Conservation (phyloP, 495 filamentous ascomycete genomes). For the Hypoxylon trugodes region DNA sequence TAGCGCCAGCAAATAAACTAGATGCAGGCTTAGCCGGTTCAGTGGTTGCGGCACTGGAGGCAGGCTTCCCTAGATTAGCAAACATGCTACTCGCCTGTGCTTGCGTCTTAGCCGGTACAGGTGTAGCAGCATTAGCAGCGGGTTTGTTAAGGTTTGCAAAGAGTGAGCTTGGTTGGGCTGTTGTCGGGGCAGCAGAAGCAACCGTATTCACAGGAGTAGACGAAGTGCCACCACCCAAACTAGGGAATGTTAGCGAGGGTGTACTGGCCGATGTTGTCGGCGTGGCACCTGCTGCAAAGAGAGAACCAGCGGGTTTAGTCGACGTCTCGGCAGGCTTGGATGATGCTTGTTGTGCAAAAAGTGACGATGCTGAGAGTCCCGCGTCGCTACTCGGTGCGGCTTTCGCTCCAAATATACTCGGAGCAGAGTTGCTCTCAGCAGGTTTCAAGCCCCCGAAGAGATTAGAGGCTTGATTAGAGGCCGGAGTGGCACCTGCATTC, state of each 20-base stretch:
- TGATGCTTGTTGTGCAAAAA: conserved; percentile 33
- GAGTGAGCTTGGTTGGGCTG: conserved; percentile 32
- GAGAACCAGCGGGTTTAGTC: conserved; percentile 18
- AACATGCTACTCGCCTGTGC: conserved; percentile 28
- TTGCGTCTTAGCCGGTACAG: conserved; percentile 32
- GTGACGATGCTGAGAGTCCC: not conserved
- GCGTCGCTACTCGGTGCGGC: conserved; percentile 23
- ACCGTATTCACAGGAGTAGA: conserved; percentile 20
- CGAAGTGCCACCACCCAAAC: conserved; percentile 8
- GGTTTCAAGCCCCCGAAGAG: conserved; percentile 39
- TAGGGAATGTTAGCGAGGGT: conserved; percentile 29
- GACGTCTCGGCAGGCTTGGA: conserved; percentile 37
- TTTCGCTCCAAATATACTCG: conserved; percentile 33
- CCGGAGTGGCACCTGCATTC: conserved; percentile 18
- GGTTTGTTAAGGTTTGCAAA: conserved; percentile 40
- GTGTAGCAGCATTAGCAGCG: conserved; percentile 21
- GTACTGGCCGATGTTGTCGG: conserved; percentile 22
- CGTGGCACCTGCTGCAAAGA: conserved; percentile 20
- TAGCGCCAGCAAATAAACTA: conserved; percentile 43
- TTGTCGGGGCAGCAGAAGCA: conserved; percentile 33
- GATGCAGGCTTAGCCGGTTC: conserved; percentile 41
- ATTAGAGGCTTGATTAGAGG: conserved; percentile 9
- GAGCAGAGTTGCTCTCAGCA: conserved; percentile 23
- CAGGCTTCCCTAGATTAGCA: conserved; percentile 18
- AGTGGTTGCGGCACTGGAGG: conserved; percentile 17